Base-by-base conservation (phyloP, 805 yeast species). In the Metschnikowia baotianmanensis region DNA sequence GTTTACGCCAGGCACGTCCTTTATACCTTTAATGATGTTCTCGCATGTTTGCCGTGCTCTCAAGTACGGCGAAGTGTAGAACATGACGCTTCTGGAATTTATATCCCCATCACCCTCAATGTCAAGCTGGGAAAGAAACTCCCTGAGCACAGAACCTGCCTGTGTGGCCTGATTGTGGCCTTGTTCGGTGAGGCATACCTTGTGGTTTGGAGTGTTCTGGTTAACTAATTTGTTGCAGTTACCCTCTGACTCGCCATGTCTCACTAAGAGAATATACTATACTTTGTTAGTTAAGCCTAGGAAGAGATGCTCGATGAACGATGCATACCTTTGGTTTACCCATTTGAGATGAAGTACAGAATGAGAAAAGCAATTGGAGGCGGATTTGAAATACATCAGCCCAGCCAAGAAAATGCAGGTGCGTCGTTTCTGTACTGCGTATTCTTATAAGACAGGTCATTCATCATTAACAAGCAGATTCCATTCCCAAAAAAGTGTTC, bases 241-340 rank as follows among this genome's bases (percentile, higher is more conserved):
- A 7, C 96, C 95, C 56, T 86, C 95, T 5, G 93, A 83, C 57
- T 90, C 96, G 19, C 97, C 97, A 58, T 90, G 97, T 49, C 97
- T 80, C 10, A 90, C 80, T 20, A 90, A 69, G 37, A 90, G 68
- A 20, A 90, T 87, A 23, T 89, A 71, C 79, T 78, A 39, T 35
- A 34, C 17, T n/a, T n/a, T 18, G 42, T 34, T 36, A 48, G 52
- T 38, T 6, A n/a, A 15, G 43, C 13, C 46, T 22, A 7, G 17
- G 3, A 9, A 6, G 7, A 17, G 15, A 24, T 1, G 12, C 7
- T n/a, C 11, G 3, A n/a, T 12, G 6, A 5, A 16, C 4, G 7
- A 17, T 28, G 58, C 67, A 16, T 59, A 62, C 67, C 40, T 58
- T 62, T 19, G 67, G 67, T 43, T 51, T 60, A 17, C 58, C 67